Conservation (phyloP, 345 rosid genomes). For the Eucalyptus lansdowneana region DNA sequence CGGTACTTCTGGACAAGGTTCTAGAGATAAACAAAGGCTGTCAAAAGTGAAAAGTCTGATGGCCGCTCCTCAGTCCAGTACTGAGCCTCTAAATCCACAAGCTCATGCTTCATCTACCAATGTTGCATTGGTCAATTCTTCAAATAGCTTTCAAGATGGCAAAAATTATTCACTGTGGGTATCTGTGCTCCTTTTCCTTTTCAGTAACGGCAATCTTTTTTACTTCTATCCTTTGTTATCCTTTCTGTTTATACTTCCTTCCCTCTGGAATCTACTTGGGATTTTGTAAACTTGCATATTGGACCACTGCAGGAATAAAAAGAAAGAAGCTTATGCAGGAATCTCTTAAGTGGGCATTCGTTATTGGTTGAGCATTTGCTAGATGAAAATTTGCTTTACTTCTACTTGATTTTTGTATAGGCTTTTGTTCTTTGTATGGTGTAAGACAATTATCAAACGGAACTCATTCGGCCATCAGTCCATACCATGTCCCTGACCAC, state of each 20-base stretch:
- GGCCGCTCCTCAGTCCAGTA: background rate
- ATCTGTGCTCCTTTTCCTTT: background rate
- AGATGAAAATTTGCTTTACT: background rate
- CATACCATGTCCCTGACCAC: background rate
- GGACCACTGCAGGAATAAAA: background rate
- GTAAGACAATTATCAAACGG: background rate
- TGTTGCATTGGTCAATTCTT: conserved; percentile 8
- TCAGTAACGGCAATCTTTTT: background rate
- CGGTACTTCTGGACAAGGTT: conserved; percentile 23
- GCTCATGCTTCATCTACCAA: conserved; percentile 14
- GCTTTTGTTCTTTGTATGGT: background rate
- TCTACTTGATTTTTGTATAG: background rate
- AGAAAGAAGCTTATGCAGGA: background rate
- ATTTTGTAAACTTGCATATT: background rate
- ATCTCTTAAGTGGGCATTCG: background rate
- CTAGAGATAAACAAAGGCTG: conserved; percentile 40
- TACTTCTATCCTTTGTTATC: background rate
- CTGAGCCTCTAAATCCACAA: conserved; percentile 19
- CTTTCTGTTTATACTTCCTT: background rate
- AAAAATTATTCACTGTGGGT: conserved; percentile 20
- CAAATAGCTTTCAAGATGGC: conserved; percentile 11
- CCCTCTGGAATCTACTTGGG: background rate
- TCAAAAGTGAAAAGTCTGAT: conserved; percentile 18
- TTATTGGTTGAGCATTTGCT: background rate
- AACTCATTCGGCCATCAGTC: background rate